Percentiles rank a stretch among this genome's conserved stretches.
phyloP scores from a whole-genome alignment of 768 basidiomycete species.

The Naganishia onofrii region DNA sequence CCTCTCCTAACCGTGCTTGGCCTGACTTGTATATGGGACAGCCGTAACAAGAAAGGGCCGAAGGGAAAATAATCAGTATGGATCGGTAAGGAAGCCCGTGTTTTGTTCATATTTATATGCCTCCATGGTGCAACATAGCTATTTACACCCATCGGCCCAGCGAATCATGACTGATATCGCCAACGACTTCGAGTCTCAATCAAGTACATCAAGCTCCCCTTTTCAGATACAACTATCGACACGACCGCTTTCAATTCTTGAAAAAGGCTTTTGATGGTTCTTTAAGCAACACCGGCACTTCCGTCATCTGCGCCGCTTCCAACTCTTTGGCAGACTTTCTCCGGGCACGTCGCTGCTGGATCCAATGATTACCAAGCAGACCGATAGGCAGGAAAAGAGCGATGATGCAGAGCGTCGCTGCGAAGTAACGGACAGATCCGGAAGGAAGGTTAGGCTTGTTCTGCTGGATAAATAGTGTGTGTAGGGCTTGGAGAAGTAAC shows the following conservation, averaged over 20 bases:
- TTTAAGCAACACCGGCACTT: slow-evolving; percentile 8
- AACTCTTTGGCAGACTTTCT: not conserved
- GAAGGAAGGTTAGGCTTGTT: not conserved
- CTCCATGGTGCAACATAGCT: no score
- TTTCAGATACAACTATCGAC: not conserved
- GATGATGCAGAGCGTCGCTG: not conserved
- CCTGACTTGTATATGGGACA: no score
- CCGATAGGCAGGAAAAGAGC: not conserved
- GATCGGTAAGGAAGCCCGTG: no score
- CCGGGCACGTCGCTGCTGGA: not conserved
- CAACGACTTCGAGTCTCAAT: not conserved
- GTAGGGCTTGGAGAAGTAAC: not conserved
- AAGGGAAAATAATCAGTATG: no score
- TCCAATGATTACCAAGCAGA: not conserved
- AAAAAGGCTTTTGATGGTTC: not conserved
- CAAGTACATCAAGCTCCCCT: not conserved
- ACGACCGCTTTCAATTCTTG: not conserved
- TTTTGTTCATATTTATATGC: no score
- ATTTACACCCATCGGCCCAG: no score
- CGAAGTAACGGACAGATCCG: not conserved
- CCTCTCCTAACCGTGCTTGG: no score
- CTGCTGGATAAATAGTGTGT: no score
- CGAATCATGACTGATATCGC: no score
- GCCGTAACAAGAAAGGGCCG: no score
- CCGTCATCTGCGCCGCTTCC: not conserved